These are phyloP conservation scores for Pseudogymnoascus sp. DNA, from an alignment of 2,329 filamentous ascomycete species.

Conservation along the genomic window DNA sequence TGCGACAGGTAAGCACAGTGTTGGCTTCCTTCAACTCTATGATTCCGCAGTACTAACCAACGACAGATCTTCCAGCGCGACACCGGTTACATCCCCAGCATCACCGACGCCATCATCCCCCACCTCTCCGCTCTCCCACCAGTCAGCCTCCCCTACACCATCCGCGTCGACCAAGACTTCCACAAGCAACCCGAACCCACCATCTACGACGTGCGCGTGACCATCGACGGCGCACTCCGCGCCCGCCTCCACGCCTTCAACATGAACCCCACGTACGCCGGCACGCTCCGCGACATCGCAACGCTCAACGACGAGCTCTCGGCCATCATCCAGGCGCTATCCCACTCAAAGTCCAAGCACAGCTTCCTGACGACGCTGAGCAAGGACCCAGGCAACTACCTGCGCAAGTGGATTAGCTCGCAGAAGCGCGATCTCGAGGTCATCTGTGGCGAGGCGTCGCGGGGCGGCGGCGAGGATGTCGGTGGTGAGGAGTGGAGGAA, in stretches of 20 bases:
- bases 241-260: conserved; percentile 56
- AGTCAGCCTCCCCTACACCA: conserved; percentile 79
- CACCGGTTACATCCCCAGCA: conserved; percentile 73
- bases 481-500: conserved; percentile 61
- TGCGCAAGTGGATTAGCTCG: conserved; percentile 79
- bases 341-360: conserved; percentile 81
- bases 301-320: conserved; percentile 78
- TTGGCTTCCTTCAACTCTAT: neutral
- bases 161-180: conserved; percentile 81
- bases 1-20: conserved; percentile 58
- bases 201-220: conserved; percentile 81
- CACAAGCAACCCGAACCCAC: conserved; percentile 68
- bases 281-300: conserved; percentile 66
- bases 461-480: conserved; percentile 49
- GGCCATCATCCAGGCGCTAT: conserved; percentile 70
- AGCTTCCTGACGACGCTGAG: conserved; percentile 73
- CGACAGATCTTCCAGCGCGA: conserved; percentile 63
- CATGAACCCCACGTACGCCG: conserved; percentile 59
- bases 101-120: conserved; percentile 68
- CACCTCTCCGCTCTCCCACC: conserved; percentile 76
- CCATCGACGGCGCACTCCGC: conserved; percentile 73
- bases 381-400: conserved; percentile 74
- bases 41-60: conserved; percentile 10
- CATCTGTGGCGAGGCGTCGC: conserved; percentile 68
- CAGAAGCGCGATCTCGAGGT: conserved; percentile 87